A percentile compares a stretch with the other conserved stretches of the same genome.
phyloP scores from a whole-genome alignment of 768 basidiomycete genomes.

The Bullera alba region DNA sequence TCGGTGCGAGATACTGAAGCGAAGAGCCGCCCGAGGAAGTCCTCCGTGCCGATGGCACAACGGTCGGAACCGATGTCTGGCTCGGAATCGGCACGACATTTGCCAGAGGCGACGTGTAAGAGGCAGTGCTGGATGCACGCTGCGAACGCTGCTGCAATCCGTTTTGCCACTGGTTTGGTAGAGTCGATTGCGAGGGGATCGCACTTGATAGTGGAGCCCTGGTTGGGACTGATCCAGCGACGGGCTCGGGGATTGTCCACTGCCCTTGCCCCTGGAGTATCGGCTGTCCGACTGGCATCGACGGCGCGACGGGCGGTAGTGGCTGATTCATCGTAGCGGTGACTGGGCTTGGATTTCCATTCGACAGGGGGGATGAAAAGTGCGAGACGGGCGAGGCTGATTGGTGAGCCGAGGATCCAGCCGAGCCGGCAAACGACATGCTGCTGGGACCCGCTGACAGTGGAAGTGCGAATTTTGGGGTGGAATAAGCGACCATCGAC shows the following conservation, averaged over 20 bases:
- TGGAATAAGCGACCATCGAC: constrained; percentile 4
- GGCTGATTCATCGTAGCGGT: background rate
- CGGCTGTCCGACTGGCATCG: background rate
- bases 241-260: background rate
- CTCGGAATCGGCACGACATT: no score
- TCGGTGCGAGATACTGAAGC: constrained; percentile 12
- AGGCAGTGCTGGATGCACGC: no score
- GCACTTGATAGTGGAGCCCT: background rate
- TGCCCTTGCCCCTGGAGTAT: background rate
- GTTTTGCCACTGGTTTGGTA: background rate
- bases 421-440: constrained; percentile 2
- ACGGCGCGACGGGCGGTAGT: background rate
- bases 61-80: no score
- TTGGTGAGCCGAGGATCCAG: no score
- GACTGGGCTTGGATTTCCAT: constrained; percentile 7
- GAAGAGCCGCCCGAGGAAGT: background rate
- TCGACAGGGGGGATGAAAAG: constrained; percentile 25
- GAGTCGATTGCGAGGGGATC: background rate
- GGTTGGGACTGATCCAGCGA: background rate
- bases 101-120: no score
- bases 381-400: constrained; percentile 24
- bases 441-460: background rate
- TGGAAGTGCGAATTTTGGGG: background rate
- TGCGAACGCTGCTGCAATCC: no score
- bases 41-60: no score